Base-by-base conservation (phyloP, 371 early-diverging fungal genomes). In the Actinomortierella ambigua region DNA sequence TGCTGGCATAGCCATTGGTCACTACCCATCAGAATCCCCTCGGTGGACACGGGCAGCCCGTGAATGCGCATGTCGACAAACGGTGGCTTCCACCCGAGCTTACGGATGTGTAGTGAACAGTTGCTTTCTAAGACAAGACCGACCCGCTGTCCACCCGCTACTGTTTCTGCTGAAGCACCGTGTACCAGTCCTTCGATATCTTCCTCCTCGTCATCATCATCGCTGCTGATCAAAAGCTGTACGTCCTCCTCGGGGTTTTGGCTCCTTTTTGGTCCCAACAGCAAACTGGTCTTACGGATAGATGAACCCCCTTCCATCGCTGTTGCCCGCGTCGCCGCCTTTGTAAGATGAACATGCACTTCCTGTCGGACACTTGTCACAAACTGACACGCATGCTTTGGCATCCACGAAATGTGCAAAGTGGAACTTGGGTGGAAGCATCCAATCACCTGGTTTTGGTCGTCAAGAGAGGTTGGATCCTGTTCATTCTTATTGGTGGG, bases 31-130 rank as follows among this genome's bases (percentile, higher is more conserved):
- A 55, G 56, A 3, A 56, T 56, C 6, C 47, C 50, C 22, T 52
- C 52, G 14, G 29, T 28, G 4, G 66, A 59, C n/a, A 50, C 17
- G 11, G 46, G 56, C 13, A 34, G 11, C 11, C 34, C 34, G 11
- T 55, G 51, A 11, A 71, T 53, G 0, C 47, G 46, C 17, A 63
- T 17, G 20, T 71, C 63, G 51, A 65, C 52, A 43, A 59, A 71
- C 2, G 73, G 73, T n/a, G 59, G 62, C 22, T 66, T 71, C 73
- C 73, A 71, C 0, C 73, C 73, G 8, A 65, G 53, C 29, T 63
- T 62, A n/a, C 63, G 63, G 9, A 71, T 26, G 18, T 46, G 54
- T 17, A 65, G 20, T 0, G 57, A 59, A 20, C 62, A 17, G 28
- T 13, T 28, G 18, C 46, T 41, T 17, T 65, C 63, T 4, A 50